These are phyloP conservation scores for Fusarium kyushuense DNA, from an alignment of 2,329 filamentous ascomycete genomes.

Conservation along the genomic window DNA sequence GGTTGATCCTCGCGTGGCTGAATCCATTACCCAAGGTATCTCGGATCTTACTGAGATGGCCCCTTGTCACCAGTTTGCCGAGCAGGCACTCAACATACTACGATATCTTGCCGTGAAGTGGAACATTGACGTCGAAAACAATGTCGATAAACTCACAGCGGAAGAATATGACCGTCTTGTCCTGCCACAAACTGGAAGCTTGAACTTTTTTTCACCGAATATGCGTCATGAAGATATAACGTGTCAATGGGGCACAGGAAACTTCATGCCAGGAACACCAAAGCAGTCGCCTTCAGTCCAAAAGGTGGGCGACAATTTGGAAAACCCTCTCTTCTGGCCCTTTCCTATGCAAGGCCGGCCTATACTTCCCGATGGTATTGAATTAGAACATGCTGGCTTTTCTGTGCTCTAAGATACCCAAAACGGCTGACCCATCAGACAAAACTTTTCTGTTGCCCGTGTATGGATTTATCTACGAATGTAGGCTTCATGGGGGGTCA, in stretches of 20 bases:
- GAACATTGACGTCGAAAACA: constrained; percentile 66
- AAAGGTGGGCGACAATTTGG: constrained; percentile 54
- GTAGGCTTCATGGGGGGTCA: neutral
- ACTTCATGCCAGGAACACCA: constrained; percentile 27
- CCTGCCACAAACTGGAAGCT: constrained; percentile 63
- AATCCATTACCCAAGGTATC: constrained; percentile 66
- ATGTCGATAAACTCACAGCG: constrained; percentile 45
- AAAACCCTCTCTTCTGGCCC: constrained; percentile 71
- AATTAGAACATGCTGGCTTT: constrained; percentile 66
- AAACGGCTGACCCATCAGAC: neutral
- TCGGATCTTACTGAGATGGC: constrained; percentile 71
- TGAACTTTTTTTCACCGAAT: constrained; percentile 69
- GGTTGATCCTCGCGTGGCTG: constrained; percentile 56
- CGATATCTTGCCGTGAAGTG: constrained; percentile 69
- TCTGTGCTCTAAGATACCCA: constrained; percentile 45
- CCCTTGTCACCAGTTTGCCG: constrained; percentile 70
- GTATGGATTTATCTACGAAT: neutral
- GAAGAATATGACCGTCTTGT: constrained; percentile 58
- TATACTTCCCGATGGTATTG: constrained; percentile 61
- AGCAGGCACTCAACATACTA: constrained; percentile 70
- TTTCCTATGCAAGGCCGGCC: constrained; percentile 71
- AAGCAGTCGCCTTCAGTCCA: constrained; percentile 34
- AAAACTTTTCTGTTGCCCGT: neutral
- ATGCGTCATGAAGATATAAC: constrained; percentile 62
- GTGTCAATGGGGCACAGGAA: constrained; percentile 58